These are phyloP conservation scores for Rhizopogon vinicolor DNA, from an alignment of 768 basidiomycete species.

Conservation along the genomic window DNA sequence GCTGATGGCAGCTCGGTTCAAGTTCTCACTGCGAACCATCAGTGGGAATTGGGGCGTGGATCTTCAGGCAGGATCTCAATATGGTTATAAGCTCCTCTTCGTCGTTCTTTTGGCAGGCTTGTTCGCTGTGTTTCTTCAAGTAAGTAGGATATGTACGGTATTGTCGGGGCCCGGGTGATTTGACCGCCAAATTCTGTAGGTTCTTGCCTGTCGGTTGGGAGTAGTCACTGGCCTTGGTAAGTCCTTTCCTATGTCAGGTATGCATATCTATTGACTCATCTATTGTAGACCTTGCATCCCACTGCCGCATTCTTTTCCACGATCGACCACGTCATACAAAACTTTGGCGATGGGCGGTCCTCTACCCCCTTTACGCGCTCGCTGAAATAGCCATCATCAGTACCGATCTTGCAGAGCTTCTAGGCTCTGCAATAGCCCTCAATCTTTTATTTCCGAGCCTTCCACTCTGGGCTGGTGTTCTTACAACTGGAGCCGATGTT, in stretches of 20 bases:
- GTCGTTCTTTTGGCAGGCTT: constrained; percentile 79
- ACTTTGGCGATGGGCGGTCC: constrained; percentile 51
- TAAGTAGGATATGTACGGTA: constrained; percentile 17
- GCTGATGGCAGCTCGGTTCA: not conserved
- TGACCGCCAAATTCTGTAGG: constrained; percentile 32
- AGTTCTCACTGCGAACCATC: not conserved
- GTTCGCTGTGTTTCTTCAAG: constrained; percentile 82
- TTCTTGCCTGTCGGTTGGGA: constrained; percentile 76
- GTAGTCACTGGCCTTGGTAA: constrained; percentile 77
- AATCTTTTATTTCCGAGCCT: constrained; percentile 68
- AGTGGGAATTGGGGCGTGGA: constrained; percentile 89
- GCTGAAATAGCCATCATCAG: constrained; percentile 71
- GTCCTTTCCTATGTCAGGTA: constrained; percentile 10
- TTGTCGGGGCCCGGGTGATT: not conserved
- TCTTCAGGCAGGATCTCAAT: constrained; percentile 80
- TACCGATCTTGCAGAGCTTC: constrained; percentile 77
- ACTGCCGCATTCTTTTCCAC: constrained; percentile 61
- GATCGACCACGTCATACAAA: constrained; percentile 56
- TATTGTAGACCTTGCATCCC: constrained; percentile 49
- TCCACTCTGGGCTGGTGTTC: constrained; percentile 65
- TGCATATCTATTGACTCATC: constrained; percentile 13
- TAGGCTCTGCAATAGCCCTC: constrained; percentile 79
- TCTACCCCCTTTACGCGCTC: constrained; percentile 62
- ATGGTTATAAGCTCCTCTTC: constrained; percentile 84
- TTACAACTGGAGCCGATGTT: constrained; percentile 67